These are phyloP conservation scores for Microsporum canis DNA, from an alignment of 2,329 filamentous ascomycete genomes.

Conservation along the genomic window DNA sequence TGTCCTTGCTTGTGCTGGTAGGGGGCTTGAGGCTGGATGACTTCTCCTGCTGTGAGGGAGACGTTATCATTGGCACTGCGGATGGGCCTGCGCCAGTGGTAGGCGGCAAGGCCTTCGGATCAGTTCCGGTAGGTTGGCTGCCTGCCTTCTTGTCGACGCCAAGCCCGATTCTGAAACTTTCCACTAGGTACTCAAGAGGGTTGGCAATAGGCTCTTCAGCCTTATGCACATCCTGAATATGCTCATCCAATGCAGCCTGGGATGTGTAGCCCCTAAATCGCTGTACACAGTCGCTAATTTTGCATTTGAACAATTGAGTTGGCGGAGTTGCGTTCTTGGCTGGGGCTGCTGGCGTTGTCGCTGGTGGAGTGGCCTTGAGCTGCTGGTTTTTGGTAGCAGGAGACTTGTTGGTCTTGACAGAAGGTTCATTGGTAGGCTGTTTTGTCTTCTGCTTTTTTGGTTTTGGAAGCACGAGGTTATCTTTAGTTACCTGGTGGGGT, in stretches of 20 bases:
- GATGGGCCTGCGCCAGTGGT: constrained; percentile 19
- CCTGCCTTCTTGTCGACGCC: constrained; percentile 34
- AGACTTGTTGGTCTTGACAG: constrained; percentile 16
- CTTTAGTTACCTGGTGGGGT: constrained; percentile 41
- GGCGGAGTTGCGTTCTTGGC: constrained; percentile 30
- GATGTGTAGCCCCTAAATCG: constrained; percentile 45
- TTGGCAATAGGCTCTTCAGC: constrained; percentile 41
- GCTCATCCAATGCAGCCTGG: constrained; percentile 44
- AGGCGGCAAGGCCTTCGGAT: constrained; percentile 10
- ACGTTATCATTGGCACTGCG: constrained; percentile 25
- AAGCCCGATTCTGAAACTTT: constrained; percentile 39
- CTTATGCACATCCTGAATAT: constrained; percentile 44
- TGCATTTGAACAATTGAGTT: constrained; percentile 43
- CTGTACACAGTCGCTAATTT: constrained; percentile 41
- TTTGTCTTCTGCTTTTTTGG: constrained; percentile 48
- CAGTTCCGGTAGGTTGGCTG: constrained; percentile 17
- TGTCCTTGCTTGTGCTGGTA: constrained; percentile 20
- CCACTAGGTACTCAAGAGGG: constrained; percentile 45
- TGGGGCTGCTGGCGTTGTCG: constrained; percentile 32
- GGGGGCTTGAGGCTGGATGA: constrained; percentile 17
- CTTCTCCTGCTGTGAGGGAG: constrained; percentile 22
- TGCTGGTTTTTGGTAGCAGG: constrained; percentile 20
- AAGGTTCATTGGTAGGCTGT: constrained; percentile 24
- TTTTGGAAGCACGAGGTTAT: constrained; percentile 47
- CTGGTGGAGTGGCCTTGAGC: constrained; percentile 23